Percentiles rank a stretch among this genome's conserved stretches.
Conservation (phyloP, 192 early-diverging fungal genomes). For the Funneliformis mosseae region DNA sequence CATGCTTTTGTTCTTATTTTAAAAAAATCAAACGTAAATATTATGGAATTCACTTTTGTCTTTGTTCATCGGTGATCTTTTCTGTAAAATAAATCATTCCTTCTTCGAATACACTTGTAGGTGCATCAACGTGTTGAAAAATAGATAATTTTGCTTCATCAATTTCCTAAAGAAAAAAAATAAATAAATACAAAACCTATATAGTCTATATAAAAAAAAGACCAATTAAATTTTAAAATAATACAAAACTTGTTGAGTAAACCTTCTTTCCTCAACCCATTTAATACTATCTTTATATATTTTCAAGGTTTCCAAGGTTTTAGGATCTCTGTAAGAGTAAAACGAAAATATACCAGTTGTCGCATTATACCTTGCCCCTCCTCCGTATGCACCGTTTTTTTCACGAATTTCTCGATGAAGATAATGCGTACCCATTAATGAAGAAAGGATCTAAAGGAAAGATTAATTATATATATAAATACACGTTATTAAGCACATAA, state of each 20-base stretch:
- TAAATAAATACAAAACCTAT: background rate
- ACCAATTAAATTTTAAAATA: background rate
- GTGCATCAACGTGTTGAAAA: slow-evolving; percentile 84
- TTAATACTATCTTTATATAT: slow-evolving; percentile 66
- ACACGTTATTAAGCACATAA: background rate
- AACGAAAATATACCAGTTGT: slow-evolving; percentile 82
- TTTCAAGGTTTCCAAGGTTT: slow-evolving; percentile 68
- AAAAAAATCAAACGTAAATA: background rate
- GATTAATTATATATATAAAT: background rate
- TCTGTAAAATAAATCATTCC: slow-evolving; percentile 79
- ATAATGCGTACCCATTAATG: slow-evolving; percentile 81
- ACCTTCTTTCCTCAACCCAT: slow-evolving; percentile 63
- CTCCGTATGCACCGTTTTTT: slow-evolving; percentile 96
- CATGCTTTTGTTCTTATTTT: background rate
- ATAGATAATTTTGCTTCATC: slow-evolving; percentile 90
- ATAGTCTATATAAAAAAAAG: background rate
- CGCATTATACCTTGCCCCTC: slow-evolving; percentile 76
- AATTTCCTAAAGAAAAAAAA: slow-evolving; percentile 62
- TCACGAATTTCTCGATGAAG: slow-evolving; percentile 97
- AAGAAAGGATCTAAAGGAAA: slow-evolving; percentile 61
- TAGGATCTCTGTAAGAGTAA: slow-evolving; percentile 93
- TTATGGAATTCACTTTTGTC: slow-evolving; percentile 61
- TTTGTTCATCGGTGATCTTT: slow-evolving; percentile 83
- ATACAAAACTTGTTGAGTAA: slow-evolving; percentile 46
- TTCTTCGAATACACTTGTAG: slow-evolving; percentile 81